Evolutionary conservation across 1,284 basidiomycete genomes (phyloP).

Genomic region (Chiua sp.): DNA sequence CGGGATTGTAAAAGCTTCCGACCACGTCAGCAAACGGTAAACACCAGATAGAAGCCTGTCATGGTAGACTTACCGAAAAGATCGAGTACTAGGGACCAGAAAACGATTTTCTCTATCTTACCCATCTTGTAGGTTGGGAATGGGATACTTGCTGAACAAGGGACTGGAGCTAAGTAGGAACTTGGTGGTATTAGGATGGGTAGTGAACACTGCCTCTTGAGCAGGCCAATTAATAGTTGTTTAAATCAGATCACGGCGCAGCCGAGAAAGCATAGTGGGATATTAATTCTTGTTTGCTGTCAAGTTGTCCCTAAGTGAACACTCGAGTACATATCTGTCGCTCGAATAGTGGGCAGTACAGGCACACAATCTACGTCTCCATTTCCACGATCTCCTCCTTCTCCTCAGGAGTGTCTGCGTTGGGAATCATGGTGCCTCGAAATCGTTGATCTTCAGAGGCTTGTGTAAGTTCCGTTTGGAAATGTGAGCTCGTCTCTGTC

Average conservation of each 20-base stretch:
- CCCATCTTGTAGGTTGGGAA: conserved; percentile 46
- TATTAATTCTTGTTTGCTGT: no score
- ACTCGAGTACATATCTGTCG: no score
- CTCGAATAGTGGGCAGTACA: no score
- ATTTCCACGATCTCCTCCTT: conserved; percentile 20
- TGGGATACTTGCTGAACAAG: no score
- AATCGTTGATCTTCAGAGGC: conserved; percentile 86
- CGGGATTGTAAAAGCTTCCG: conserved; percentile 89
- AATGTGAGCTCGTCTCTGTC: conserved; percentile 89
- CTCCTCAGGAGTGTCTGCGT: conserved; percentile 33
- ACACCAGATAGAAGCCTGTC: background rate
- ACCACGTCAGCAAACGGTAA: conserved; percentile 15
- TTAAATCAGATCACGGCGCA: no score
- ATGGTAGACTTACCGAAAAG: conserved; percentile 64
- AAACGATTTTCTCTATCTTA: conserved; percentile 77
- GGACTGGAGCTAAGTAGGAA: no score
- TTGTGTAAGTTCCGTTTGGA: conserved; percentile 81
- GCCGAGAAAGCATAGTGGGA: no score
- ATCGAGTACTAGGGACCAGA: conserved; percentile 84
- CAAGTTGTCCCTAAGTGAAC: no score
- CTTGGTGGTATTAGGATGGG: no score
- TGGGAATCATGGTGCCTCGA: conserved; percentile 50
- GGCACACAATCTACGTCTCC: conserved; percentile 6
- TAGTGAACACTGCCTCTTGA: no score
- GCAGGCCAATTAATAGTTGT: no score